Base-by-base conservation (phyloP, 2,329 filamentous ascomycete species). In the Paecilomyces sp. region DNA sequence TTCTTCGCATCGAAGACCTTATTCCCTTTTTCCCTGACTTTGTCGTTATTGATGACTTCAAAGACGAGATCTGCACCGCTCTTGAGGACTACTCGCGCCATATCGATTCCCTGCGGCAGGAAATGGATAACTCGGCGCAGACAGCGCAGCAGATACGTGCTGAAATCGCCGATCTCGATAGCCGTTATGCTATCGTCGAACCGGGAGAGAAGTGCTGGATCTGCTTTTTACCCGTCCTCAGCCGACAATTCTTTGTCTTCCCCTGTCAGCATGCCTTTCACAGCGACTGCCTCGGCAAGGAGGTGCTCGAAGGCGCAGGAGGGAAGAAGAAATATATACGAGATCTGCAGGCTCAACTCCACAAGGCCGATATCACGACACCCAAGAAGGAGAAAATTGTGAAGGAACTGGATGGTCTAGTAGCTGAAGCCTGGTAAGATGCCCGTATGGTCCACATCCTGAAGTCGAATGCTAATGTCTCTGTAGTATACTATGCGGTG, bases 1-100 rank as follows among this genome's bases (percentile, higher is more conserved):
- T 97, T 12, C 84, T 99, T 55, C 88, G 89, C 63, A 99, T 99
- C 64, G 94, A 99, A 77, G 94, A 99, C 69, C 78, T 99, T 31
- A 97, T 99, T 50, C 94, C 94, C 0, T 97, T 99, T 80, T 99
- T 99, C 77, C 94, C 94, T 0, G 94, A 99, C 73, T 99, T 99
- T 71, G 92, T 97, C 25, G 90, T 97, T 57, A 97, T 99, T 63
- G 94, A 99, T 71, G 94, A 97, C 74, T 99, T 99, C 83, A 97
- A 97, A 72, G 92, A 97, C 64, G 94, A 99, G 73, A 97, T 99
- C 41, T 99, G 94, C 77, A 82, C 86, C 0, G 94, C 95, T 0
- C 83, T 99, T 1, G 94, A 99, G 75, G 90, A 95, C 64, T 99
- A 99, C 77, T 90, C 87, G 54, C 88, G 90, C 41, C 91, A 91